Conservation (phyloP, 2,329 filamentous ascomycete genomes). For the Juglanconis oblonga region DNA sequence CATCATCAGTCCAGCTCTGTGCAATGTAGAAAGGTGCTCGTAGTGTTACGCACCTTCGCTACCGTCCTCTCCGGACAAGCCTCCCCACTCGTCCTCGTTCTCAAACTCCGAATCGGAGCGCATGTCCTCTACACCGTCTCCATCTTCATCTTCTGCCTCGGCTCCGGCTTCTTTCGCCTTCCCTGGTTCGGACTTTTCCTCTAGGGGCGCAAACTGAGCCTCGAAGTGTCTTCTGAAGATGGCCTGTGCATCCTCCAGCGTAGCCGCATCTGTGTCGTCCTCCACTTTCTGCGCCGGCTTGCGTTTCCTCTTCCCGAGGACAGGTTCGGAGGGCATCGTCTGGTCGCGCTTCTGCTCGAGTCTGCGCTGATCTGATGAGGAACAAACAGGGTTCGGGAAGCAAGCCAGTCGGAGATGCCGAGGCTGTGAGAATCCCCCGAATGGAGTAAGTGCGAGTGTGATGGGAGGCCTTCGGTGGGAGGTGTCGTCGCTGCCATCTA, state of each 20-base stretch:
- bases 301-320: conserved; percentile 18
- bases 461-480: too few relatives aligned
- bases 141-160: conserved; percentile 25
- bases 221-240: conserved; percentile 85
- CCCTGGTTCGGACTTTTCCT: conserved; percentile 35
- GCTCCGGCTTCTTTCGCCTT: conserved; percentile 32
- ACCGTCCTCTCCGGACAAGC: conserved; percentile 54
- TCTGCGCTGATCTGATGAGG: neutral
- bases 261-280: conserved; percentile 6
- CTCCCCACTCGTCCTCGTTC: conserved; percentile 54
- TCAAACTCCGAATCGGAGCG: conserved; percentile 15
- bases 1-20: conserved; percentile 22
- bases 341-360: too few relatives aligned
- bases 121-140: conserved; percentile 25
- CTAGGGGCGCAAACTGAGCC: conserved; percentile 75
- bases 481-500: too few relatives aligned
- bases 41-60: conserved; percentile 19
- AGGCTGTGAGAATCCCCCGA: too few relatives aligned
- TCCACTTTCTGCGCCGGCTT: conserved; percentile 5
- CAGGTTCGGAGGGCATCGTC: conserved; percentile 6
- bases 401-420: neutral
- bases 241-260: conserved; percentile 60
- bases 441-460: too few relatives aligned
- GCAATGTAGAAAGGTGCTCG: conserved; percentile 10
- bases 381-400: neutral